These are phyloP conservation scores for Tolypocladium capitatum DNA, from an alignment of 2,329 filamentous ascomycete genomes.

Conservation along the genomic window DNA sequence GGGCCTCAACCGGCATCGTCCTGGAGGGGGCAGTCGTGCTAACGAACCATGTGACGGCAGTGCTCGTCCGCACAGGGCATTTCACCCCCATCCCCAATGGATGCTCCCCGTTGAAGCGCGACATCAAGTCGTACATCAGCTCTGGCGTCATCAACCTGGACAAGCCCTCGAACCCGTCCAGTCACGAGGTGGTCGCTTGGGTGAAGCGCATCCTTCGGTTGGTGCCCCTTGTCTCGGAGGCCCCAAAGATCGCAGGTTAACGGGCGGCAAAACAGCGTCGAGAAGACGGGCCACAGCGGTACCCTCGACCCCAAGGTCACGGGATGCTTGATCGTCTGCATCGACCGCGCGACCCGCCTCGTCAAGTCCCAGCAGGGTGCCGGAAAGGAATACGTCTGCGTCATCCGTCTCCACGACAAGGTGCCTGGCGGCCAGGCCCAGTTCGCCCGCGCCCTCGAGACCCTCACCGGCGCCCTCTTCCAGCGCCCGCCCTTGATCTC, in stretches of 20 bases:
- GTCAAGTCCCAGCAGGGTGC: constrained; percentile 99
- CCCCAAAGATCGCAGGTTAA: neutral
- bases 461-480: constrained; percentile 91
- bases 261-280: constrained; percentile 25
- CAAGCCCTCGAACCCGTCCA: constrained; percentile 85
- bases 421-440: constrained; percentile 86
- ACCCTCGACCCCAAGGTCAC: constrained; percentile 98
- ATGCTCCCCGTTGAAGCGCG: constrained; percentile 80
- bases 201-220: constrained; percentile 94
- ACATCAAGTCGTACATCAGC: constrained; percentile 93
- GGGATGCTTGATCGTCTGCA: constrained; percentile 85
- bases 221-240: constrained; percentile 9
- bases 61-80: constrained; percentile 86
- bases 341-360: constrained; percentile 91
- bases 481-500: constrained; percentile 86
- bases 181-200: constrained; percentile 98
- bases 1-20: neutral
- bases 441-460: constrained; percentile 87
- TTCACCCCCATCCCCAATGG: constrained; percentile 95
- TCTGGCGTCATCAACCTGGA: constrained; percentile 93
- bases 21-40: neutral
- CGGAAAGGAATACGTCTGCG: constrained; percentile 97
- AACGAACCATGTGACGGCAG: constrained; percentile 26
- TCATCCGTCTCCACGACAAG: constrained; percentile 91
- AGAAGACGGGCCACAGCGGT: constrained; percentile 97